phyloP scores from a whole-genome alignment of 169 alveolate genomes.

The Plasmodium yoelii region DNA sequence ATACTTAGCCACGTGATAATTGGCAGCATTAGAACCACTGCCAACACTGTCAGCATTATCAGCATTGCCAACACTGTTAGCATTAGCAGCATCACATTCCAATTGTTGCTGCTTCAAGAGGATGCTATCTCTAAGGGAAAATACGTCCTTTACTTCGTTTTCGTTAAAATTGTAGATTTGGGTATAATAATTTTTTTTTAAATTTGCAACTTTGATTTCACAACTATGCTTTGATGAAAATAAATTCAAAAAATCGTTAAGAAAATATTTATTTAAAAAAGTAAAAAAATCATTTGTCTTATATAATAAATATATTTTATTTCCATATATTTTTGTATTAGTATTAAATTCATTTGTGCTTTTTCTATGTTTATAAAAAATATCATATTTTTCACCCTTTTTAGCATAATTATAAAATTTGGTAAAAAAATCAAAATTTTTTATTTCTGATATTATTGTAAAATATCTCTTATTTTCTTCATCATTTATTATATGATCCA shows the following conservation, averaged over 20 bases:
- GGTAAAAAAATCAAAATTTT: constrained; percentile 10
- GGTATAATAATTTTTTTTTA: background rate
- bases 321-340: constrained; percentile 20
- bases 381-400: background rate
- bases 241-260: constrained; percentile 18
- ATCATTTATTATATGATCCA: too few species aligned
- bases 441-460: constrained; percentile 4
- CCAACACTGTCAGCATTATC: background rate
- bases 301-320: constrained; percentile 2
- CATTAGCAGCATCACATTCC: background rate
- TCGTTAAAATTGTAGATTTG: background rate
- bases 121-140: background rate
- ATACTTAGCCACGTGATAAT: background rate
- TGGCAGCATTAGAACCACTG: background rate
- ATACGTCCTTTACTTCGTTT: background rate
- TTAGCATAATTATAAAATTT: background rate
- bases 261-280: constrained; percentile 41
- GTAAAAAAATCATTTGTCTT: constrained; percentile 45
- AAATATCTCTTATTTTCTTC: background rate
- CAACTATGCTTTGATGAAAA: constrained; percentile 31
- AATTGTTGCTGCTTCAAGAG: background rate
- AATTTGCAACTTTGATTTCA: background rate
- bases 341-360: constrained; percentile 15
- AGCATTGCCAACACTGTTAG: background rate
- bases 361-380: background rate